phyloP scores from a whole-genome alignment of 139 green algal species.

The Mesotaenium endlicherianum region DNA sequence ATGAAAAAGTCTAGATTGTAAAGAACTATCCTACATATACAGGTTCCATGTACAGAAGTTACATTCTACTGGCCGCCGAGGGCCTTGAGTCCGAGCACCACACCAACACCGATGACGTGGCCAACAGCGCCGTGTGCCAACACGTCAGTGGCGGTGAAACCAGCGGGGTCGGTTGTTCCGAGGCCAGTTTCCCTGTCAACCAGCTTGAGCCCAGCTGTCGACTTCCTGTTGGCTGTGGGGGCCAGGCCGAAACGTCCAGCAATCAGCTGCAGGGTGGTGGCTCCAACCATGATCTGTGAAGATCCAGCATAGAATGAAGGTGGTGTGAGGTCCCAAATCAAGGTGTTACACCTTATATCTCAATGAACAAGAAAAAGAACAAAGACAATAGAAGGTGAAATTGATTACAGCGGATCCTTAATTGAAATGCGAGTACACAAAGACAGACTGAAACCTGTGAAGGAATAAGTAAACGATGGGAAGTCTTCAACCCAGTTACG shows the following conservation, averaged over 20 bases:
- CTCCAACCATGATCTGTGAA: slow-evolving; percentile 86
- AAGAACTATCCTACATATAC: too few relatives aligned
- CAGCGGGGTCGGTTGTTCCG: slow-evolving; percentile 70
- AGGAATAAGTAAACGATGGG: too few relatives aligned
- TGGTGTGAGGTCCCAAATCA: neutral
- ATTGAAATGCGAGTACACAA: too few relatives aligned
- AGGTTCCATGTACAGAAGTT: too few relatives aligned
- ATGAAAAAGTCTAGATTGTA: too few relatives aligned
- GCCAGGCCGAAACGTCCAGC: slow-evolving; percentile 89
- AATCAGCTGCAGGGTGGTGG: slow-evolving; percentile 71
- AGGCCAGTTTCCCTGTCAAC: slow-evolving; percentile 59
- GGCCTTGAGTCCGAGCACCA: slow-evolving; percentile 40
- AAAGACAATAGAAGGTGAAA: too few relatives aligned
- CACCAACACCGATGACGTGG: slow-evolving; percentile 51
- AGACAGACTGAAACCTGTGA: too few relatives aligned
- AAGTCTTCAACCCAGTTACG: too few relatives aligned
- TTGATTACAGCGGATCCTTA: too few relatives aligned
- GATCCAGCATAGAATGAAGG: neutral
- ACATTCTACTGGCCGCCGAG: slow-evolving; percentile 25
- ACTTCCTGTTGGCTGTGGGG: slow-evolving; percentile 74
- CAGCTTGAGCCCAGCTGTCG: slow-evolving; percentile 79
- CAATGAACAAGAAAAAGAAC: neutral
- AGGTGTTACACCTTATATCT: neutral
- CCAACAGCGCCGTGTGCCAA: slow-evolving; percentile 79
- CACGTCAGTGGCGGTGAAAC: slow-evolving; percentile 87